phyloP scores from a whole-genome alignment of 495 filamentous ascomycete species.

The Mytilinidion resinicola region DNA sequence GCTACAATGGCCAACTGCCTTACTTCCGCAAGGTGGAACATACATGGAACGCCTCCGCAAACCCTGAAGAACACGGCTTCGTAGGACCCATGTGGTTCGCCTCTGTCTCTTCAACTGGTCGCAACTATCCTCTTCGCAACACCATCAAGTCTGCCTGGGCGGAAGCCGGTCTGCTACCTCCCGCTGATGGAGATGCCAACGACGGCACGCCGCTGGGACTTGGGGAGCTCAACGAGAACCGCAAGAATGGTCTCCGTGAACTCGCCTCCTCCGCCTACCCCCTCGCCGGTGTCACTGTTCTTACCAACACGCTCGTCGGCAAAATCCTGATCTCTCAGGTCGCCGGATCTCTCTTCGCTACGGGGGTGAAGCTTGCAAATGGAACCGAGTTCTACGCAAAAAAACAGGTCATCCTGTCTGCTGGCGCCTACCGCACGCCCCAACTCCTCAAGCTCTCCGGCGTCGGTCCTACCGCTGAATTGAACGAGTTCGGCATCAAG shows the following conservation, averaged over 20 bases:
- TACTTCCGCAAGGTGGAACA: constrained; percentile 12
- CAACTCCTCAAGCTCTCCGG: constrained; percentile 18
- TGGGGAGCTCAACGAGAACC: constrained; percentile 3
- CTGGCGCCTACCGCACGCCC: constrained; percentile 9
- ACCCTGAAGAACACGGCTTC: constrained; percentile 1
- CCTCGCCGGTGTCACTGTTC: background rate
- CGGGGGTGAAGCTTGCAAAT: constrained; percentile 1
- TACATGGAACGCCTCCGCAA: background rate
- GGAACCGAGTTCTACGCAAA: constrained; percentile 4
- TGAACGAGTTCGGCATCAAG: constrained; percentile 1
- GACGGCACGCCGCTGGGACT: background rate
- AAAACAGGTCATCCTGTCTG: constrained; percentile 14
- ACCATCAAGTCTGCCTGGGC: background rate
- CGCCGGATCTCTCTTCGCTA: background rate
- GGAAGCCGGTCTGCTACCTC: background rate
- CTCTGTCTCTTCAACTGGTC: background rate
- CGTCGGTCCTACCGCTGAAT: constrained; percentile 3
- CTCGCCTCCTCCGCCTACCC: constrained; percentile 4
- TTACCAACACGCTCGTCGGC: constrained; percentile 2
- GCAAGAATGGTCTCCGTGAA: constrained; percentile 3
- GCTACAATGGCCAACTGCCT: constrained; percentile 10
- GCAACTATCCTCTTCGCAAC: constrained; percentile 6
- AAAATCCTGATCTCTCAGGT: constrained; percentile 3
- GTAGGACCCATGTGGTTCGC: background rate
- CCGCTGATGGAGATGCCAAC: constrained; percentile 3